Percentiles rank a stretch among this genome's conserved stretches.
phyloP scores from a whole-genome alignment of 139 green algal genomes.

The Micromonas commoda region DNA sequence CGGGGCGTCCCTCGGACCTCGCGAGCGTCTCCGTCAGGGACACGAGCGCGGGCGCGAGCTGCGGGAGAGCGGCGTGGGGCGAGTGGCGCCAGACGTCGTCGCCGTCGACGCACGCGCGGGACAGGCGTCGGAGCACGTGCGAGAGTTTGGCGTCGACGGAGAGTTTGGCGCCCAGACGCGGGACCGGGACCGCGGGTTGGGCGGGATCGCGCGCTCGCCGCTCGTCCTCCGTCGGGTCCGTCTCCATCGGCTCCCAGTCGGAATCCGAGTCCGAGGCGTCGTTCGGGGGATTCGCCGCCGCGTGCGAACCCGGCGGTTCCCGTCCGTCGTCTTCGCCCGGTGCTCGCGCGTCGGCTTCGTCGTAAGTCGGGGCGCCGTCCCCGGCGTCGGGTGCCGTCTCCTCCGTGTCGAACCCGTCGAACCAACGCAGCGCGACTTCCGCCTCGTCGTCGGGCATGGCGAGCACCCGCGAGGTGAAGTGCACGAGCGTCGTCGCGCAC shows the following conservation, averaged over 20 bases:
- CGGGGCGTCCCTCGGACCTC: background rate
- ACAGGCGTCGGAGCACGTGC: background rate
- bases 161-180: background rate
- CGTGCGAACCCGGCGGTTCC: too few species aligned
- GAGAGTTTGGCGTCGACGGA: background rate
- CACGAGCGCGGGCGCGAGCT: background rate
- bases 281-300: background rate
- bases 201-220: too few species aligned
- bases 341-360: slow-evolving; percentile 22
- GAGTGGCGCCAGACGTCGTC: background rate
- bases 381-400: slow-evolving; percentile 22
- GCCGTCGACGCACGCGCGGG: background rate
- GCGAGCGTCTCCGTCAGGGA: background rate
- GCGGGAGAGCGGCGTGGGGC: background rate
- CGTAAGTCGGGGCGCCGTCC: slow-evolving; percentile 19
- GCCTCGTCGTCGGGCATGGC: background rate
- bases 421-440: background rate
- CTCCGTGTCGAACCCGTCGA: background rate
- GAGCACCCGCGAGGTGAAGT: background rate
- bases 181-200: too few species aligned
- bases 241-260: slow-evolving; percentile 11
- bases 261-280: background rate
- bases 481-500: background rate
- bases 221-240: background rate
- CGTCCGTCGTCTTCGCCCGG: background rate